Evolutionary conservation across 1,139 yeast genomes (phyloP), one percentile per base, ranked within the genome.

Genomic region (Candida frijolesensis): DNA sequence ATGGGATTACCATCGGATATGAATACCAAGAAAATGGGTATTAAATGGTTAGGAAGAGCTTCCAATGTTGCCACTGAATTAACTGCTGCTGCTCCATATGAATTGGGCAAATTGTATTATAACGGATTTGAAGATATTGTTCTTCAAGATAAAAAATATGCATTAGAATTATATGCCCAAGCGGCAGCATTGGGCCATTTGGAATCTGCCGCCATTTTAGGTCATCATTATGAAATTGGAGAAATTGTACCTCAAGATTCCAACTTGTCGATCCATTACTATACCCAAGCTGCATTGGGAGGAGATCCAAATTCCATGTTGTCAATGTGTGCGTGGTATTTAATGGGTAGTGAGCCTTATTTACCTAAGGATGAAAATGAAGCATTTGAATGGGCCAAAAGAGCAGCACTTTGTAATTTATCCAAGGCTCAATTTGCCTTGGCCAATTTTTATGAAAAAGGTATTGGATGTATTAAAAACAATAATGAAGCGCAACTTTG

Each of bases 241-340:
- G 82, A 84, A 14, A 76, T 85, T 22, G 86, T 94, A 14, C 89
- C 91, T 1, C 89, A 85, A 58, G 96, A 94, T 65, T 78, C 94
- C 0, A 88, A 89, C 57, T 76, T 94, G 49, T 87, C 96, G 1
- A 89, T 94, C 46, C 97, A 94, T 66, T 94, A 92, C 65, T 94
- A 90, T 66, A 91, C 97, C 0, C 85, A 88, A 58, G 96, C 96
- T 0, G 97, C 98, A 0, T 68, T 86, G 44, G 87, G 87, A 2
- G 97, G 97, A 5, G 96, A 94, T 66, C 82, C 96, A 1, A 84
- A 82, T 48, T 87, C 96, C 14, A 94, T 92, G 96, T 76, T 92
- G 61, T 92, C 96, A 2, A 78, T 94, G 77, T 91, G 97, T 67
- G 97, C 97, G 2, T 94, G 98, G 98, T 94, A 91, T 66, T 76